Evolutionary conservation across 805 yeast species (phyloP).

Genomic region (Nakazawaea populi): DNA sequence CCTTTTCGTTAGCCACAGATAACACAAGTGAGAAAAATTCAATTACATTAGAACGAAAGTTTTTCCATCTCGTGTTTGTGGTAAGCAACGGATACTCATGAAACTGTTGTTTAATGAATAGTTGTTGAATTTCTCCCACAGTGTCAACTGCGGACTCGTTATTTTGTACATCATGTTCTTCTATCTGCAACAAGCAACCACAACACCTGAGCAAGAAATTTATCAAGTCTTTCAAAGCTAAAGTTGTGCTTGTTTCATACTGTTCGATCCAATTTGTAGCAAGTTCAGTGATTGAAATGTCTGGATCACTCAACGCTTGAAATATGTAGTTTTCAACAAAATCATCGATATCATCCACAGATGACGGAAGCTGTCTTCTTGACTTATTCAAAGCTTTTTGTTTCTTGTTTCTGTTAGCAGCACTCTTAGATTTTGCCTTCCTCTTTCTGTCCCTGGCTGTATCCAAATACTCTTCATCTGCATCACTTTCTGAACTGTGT

Average conservation of each 20-base stretch:
- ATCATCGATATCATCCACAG: slow-evolving; percentile 33
- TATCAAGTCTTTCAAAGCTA: slow-evolving; percentile 55
- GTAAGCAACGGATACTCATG: slow-evolving; percentile 69
- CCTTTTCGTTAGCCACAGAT: slow-evolving; percentile 52
- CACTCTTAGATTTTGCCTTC: slow-evolving; percentile 14
- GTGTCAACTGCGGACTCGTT: slow-evolving; percentile 69
- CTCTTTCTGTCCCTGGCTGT: slow-evolving; percentile 14
- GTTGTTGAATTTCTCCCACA: slow-evolving; percentile 61
- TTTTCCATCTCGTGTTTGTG: slow-evolving; percentile 39
- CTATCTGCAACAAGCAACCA: slow-evolving; percentile 64
- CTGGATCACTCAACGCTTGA: slow-evolving; percentile 43
- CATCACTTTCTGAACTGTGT: slow-evolving; percentile 14
- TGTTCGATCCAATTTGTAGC: slow-evolving; percentile 55
- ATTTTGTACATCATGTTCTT: slow-evolving; percentile 69
- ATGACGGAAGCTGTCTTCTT: slow-evolving; percentile 10
- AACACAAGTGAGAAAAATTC: slow-evolving; percentile 53
- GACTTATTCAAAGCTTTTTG: slow-evolving; percentile 1
- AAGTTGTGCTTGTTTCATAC: slow-evolving; percentile 35
- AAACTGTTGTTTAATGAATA: slow-evolving; percentile 50
- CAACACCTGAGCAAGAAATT: slow-evolving; percentile 66
- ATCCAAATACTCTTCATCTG: slow-evolving; percentile 22
- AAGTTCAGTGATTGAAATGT: slow-evolving; percentile 42
- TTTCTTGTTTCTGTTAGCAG: slow-evolving; percentile 9
- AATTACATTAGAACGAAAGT: slow-evolving; percentile 47
- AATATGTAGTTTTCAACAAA: slow-evolving; percentile 44